Evolutionary conservation across 2,329 filamentous ascomycete species (phyloP), one percentile per base, ranked within the genome.

Genomic region (Pyrenophora teres): DNA sequence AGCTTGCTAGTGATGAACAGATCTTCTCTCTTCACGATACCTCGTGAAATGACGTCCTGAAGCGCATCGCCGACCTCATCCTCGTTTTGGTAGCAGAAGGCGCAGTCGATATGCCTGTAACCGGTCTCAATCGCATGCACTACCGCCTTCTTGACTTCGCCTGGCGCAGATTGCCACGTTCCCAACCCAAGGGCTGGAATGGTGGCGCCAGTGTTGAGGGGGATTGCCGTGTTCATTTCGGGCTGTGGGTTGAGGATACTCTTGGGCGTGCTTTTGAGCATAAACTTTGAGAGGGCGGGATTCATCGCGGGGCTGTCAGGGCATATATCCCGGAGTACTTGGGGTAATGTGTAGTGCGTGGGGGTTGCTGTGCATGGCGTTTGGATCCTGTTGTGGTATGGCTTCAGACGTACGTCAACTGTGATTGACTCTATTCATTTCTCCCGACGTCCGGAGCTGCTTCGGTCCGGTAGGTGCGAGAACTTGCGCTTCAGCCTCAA

Each of bases 1-100:
- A 92, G 82, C 81, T 96, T 95, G 66, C 87, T 90, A 47, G 90
- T 89, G 52, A 95, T 84, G 76, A 94, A 95, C 56, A 95, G 76
- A 51, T 95, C 89, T 71, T 88, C 83, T 55, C 90, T 83, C 81
- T 87, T 88, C 64, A 89, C 78, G 55, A 83, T 79, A 19, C 89
- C 89, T 4, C 84, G 77, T 21, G 78, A 80, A 66, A 93, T 85
- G 25, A 88, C 90, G 49, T 89, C 86, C 69, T 85, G 84, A 46
- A 96, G 81, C 8, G 88, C 91, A 69, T 86, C 78, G 57, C 91
- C 91, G 13, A 95, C 90, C 73, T 93, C 89, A 40, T 87, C 82
- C 76, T 96, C 91, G 73, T 95, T 92, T 62, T 81, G 86, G 74
- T 91, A 91, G 76, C 86, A 88, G 78, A 88, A 90, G 5, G 88